Evolutionary conservation across 1,139 yeast species (phyloP).

Genomic region (Yamadazyma songkhlaensis): DNA sequence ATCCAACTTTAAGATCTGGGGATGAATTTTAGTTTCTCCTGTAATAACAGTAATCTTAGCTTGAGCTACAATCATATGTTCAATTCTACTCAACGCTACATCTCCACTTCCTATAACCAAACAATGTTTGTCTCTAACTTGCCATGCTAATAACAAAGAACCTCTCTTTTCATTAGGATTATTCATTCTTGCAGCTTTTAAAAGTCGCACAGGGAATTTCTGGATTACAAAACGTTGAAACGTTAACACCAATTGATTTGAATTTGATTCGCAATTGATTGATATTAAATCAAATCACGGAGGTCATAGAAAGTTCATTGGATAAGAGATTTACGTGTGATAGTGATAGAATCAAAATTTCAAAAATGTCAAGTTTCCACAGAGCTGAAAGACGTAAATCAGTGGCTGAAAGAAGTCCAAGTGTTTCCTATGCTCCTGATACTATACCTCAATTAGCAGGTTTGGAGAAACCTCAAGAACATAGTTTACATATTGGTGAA

Average conservation of each 20-base stretch:
- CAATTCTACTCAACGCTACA: constrained; percentile 71
- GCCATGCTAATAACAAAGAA: constrained; percentile 71
- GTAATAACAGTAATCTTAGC: constrained; percentile 71
- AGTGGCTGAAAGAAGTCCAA: constrained; percentile 73
- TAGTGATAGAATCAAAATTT: not conserved
- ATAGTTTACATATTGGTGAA: constrained; percentile 50
- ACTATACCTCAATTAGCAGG: constrained; percentile 83
- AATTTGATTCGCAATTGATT: no score
- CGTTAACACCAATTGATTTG: not conserved
- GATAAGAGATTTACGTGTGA: no score
- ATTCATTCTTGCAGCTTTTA: not conserved
- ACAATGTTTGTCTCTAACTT: constrained; percentile 61
- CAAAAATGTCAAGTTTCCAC: constrained; percentile 6
- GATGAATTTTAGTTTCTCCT: constrained; percentile 42
- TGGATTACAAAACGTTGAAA: constrained; percentile 1
- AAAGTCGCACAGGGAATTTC: constrained; percentile 1
- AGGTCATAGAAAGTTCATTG: no score
- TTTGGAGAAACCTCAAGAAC: constrained; percentile 61
- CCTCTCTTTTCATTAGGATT: constrained; percentile 32
- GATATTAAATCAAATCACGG: no score
- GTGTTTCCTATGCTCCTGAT: constrained; percentile 45
- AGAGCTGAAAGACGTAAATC: constrained; percentile 57
- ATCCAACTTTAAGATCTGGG: constrained; percentile 37
- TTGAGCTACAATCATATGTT: constrained; percentile 64
- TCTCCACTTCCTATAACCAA: constrained; percentile 81